phyloP scores from a whole-genome alignment of 345 rosid species.

The Clarkia xantiana region DNA sequence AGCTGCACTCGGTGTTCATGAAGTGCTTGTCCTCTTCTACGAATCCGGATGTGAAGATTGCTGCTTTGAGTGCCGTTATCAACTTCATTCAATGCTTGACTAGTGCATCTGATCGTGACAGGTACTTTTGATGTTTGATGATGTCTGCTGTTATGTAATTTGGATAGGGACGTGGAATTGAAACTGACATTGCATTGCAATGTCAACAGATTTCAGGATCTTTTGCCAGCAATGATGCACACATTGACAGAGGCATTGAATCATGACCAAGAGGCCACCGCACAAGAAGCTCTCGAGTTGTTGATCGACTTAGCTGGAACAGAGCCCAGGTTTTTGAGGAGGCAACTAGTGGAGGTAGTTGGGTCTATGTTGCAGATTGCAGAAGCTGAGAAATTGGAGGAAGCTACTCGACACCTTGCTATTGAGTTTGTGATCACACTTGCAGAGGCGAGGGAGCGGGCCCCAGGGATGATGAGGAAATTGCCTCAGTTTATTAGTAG shows the following conservation, averaged over 20 bases:
- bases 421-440: conserved; percentile 88
- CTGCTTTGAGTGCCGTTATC: conserved; percentile 83
- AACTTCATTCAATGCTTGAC: conserved; percentile 79
- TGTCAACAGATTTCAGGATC: conserved; percentile 50
- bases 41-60: conserved; percentile 77
- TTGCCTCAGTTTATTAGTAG: conserved; percentile 87
- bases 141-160: background rate
- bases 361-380: conserved; percentile 95
- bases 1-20: conserved; percentile 68
- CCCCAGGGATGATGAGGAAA: conserved; percentile 99
- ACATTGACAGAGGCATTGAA: conserved; percentile 87
- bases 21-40: conserved; percentile 49
- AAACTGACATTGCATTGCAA: background rate
- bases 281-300: conserved; percentile 90
- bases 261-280: conserved; percentile 81
- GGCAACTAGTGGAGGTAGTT: conserved; percentile 87
- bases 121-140: conserved; percentile 17
- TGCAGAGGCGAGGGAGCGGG: conserved; percentile 95
- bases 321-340: conserved; percentile 77
- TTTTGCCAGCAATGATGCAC: conserved; percentile 84
- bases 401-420: conserved; percentile 82
- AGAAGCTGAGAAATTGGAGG: conserved; percentile 85
- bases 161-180: background rate
- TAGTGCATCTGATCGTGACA: conserved; percentile 61
- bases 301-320: conserved; percentile 93